Evolutionary conservation across 2,329 filamentous ascomycete species (phyloP), one percentile per base, ranked within the genome.

Genomic region (Pseudogymnoascus sp.): DNA sequence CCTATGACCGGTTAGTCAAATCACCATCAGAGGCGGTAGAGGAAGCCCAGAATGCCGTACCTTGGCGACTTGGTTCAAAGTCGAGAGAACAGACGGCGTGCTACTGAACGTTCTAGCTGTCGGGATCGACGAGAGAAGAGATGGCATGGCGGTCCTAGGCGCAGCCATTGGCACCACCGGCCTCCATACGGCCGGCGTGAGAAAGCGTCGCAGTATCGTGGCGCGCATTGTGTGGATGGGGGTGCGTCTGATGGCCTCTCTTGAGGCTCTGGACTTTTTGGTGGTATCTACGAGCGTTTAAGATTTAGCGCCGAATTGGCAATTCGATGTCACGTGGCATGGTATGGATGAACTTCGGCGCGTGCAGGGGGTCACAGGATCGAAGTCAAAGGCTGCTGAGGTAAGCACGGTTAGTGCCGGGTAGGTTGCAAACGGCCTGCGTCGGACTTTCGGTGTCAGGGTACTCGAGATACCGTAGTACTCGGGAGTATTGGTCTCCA

Each of bases 1-100:
- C 91, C 68, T 72, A 58, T 11, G 58, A 38, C 33, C 33, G 22
- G 33, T 45, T 38, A 60, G 64, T 49, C 12, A 39, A 6, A 23
- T 39, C 25, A 9, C 5, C 2, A 7, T 25, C 9, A 19, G 14
- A 8, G 39, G 12, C 19, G 39, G 19, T 16, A 11, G 30, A 1
- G 7, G 23, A 1, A 16, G 14, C 14, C 25, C 8, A 42, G 33
- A 39, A 23, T 11, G 33, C 16, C 19, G 19, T 67, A 73, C 67
- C 64, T 67, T 69, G 30, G 64, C 62, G 63, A 73, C 67, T 67
- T 72, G 71, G 61, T 70, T 71, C 64, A 66, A 68, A 1, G 71
- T 72, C 67, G 71, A 66, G 35, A 68, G 65, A 33, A 65, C 62
- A 14, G 69, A 65, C 8, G 71, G 67, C 0, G 71, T 71, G 12